phyloP scores from a whole-genome alignment of 371 early-diverging fungal genomes.

The Quaeritorhiza haematococci region DNA sequence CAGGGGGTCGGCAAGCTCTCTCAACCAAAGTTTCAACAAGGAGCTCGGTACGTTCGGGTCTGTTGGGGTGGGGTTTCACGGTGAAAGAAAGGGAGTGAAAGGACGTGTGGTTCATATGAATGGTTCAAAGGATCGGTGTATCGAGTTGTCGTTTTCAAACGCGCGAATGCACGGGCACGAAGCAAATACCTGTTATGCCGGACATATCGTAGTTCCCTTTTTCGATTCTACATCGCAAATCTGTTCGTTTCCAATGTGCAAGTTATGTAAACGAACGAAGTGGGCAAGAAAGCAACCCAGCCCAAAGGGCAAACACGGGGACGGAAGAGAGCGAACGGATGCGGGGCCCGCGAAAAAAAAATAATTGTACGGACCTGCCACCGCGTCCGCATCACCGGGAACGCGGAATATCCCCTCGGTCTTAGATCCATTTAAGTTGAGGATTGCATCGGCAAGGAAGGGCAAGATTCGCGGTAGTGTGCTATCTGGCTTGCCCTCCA shows the following conservation, averaged over 20 bases:
- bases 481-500: slow-evolving; percentile 33
- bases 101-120: neutral
- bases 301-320: neutral
- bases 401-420: slow-evolving; percentile 97
- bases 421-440: slow-evolving; percentile 65
- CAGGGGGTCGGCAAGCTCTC: slow-evolving; percentile 87
- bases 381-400: slow-evolving; percentile 87
- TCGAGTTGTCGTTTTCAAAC: neutral
- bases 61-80: too few relatives aligned
- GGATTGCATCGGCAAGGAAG: slow-evolving; percentile 74
- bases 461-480: slow-evolving; percentile 76
- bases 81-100: slow-evolving; percentile 5
- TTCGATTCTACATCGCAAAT: slow-evolving; percentile 68
- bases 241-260: slow-evolving; percentile 39
- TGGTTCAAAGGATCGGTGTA: too few relatives aligned
- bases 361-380: slow-evolving; percentile 55
- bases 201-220: slow-evolving; percentile 69
- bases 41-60: slow-evolving; percentile 93
- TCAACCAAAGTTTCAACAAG: slow-evolving; percentile 85
- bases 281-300: neutral
- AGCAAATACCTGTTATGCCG: slow-evolving; percentile 55
- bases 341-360: neutral
- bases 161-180: too few relatives aligned
- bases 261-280: slow-evolving; percentile 1
- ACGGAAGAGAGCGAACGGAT: neutral